phyloP scores from a whole-genome alignment of 305 asterid genomes.

The Withania somnifera region DNA sequence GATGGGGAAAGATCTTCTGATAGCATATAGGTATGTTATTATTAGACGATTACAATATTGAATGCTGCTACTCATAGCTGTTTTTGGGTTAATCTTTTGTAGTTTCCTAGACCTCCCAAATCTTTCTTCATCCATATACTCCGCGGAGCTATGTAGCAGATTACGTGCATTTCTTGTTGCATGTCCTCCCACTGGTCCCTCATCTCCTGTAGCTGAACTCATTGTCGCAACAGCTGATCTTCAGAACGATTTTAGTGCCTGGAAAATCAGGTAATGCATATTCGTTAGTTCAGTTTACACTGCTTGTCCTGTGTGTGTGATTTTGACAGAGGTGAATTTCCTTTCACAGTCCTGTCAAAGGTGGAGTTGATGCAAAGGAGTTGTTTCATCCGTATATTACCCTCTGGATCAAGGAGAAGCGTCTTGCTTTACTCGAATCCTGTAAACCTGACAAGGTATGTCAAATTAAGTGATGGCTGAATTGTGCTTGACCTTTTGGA shows the following conservation, averaged over 20 bases:
- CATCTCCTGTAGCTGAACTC: constrained; percentile 60
- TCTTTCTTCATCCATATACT: constrained; percentile 75
- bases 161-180: constrained; percentile 69
- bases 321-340: neutral
- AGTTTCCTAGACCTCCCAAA: constrained; percentile 92
- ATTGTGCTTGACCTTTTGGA: too few species aligned
- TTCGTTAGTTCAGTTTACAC: neutral
- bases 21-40: neutral
- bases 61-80: neutral
- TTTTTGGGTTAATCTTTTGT: constrained; percentile 16
- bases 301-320: neutral
- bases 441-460: constrained; percentile 87
- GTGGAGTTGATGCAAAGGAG: constrained; percentile 87
- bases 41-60: neutral
- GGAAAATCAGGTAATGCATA: constrained; percentile 65
- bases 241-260: constrained; percentile 67
- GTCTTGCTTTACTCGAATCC: constrained; percentile 63
- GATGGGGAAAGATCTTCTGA: neutral
- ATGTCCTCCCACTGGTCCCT: constrained; percentile 78
- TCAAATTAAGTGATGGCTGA: too few species aligned
- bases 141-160: constrained; percentile 64
- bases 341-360: constrained; percentile 62
- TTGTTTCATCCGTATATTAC: constrained; percentile 64
- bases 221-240: constrained; percentile 78
- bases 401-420: constrained; percentile 83